Percentiles rank a stretch among this genome's conserved stretches.
These are phyloP conservation scores for Pyrenochaeta sp. DNA, from an alignment of 2,329 filamentous ascomycete species.

Conservation along the genomic window DNA sequence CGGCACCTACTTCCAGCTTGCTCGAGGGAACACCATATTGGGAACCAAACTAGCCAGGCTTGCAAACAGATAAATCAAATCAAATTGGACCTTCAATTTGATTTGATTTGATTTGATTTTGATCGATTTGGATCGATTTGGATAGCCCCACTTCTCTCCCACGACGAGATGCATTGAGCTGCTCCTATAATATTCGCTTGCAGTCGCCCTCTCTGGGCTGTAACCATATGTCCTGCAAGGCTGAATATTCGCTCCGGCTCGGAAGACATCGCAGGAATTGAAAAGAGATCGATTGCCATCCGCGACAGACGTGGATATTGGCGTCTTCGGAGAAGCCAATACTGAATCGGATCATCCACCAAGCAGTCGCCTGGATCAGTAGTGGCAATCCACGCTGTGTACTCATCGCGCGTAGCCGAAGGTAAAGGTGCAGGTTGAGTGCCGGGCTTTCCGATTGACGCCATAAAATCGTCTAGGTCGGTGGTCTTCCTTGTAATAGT, in stretches of 20 bases:
- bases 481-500: neutral
- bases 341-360: no score
- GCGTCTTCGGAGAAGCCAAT: no score
- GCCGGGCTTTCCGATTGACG: no score
- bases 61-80: no score
- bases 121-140: no score
- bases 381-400: neutral
- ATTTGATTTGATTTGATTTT: no score
- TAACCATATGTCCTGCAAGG: neutral
- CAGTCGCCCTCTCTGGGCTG: neutral
- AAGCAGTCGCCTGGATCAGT: neutral
- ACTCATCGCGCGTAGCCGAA: no score
- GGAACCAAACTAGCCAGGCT: no score
- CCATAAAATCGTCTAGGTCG: neutral
- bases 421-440: no score
- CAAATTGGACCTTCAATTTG: no score
- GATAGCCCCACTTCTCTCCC: neutral
- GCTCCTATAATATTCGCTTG: neutral
- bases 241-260: conserved; percentile 2
- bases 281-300: conserved; percentile 1
- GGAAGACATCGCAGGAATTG: neutral
- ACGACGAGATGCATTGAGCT: neutral
- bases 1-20: conserved; percentile 23
- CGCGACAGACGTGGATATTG: neutral
- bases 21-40: conserved; percentile 8